Base-by-base conservation (phyloP, 805 yeast genomes). In the Hemisphaericaspora nanyangensis region DNA sequence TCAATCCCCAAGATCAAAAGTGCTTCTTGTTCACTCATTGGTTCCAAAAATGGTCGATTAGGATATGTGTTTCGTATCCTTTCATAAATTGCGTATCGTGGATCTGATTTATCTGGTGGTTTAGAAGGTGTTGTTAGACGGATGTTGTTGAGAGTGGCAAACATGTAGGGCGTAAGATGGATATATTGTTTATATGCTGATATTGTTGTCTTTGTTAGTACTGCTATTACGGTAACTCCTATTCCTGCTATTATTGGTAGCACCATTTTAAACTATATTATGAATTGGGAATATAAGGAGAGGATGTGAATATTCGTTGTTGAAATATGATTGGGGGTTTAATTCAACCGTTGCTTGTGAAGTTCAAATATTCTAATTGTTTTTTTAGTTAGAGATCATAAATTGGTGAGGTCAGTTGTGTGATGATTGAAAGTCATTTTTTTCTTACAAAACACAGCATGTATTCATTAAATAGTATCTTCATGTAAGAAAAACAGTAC, bases 221-320 rank as follows among this genome's bases (percentile, higher is more conserved):
- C 38, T 1, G 82, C 83, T 1, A 61, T 65, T 0, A 70, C 45
- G 0, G 84, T 73, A 3, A 72, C 73, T 0, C 82, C 82, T n/a
- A 75, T 35, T 6, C 82, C 83, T 12, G 76, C 42, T 15, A 78
- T 54, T 11, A 78, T 63, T 16, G 83, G 82, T 22, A 76, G 58
- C 17, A 76, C 60, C 61, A 55, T 54, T 13, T 22, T 20, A n/a
- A n/a, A n/a, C n/a, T n/a, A n/a, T n/a, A n/a, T n/a, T n/a, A n/a
- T n/a, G n/a, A n/a, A n/a, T n/a, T n/a, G n/a, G n/a, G n/a, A n/a
- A n/a, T n/a, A n/a, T n/a, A n/a, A n/a, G n/a, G n/a, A n/a, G n/a
- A n/a, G n/a, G n/a, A n/a, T n/a, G n/a, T n/a, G n/a, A n/a, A n/a
- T n/a, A n/a, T n/a, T n/a, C n/a, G n/a, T n/a, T n/a, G n/a, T n/a